A percentile compares a stretch with the other conserved stretches of the same genome.
Evolutionary conservation across 169 alveolate genomes (phyloP).

Genomic region (Miamiensis avidus): DNA sequence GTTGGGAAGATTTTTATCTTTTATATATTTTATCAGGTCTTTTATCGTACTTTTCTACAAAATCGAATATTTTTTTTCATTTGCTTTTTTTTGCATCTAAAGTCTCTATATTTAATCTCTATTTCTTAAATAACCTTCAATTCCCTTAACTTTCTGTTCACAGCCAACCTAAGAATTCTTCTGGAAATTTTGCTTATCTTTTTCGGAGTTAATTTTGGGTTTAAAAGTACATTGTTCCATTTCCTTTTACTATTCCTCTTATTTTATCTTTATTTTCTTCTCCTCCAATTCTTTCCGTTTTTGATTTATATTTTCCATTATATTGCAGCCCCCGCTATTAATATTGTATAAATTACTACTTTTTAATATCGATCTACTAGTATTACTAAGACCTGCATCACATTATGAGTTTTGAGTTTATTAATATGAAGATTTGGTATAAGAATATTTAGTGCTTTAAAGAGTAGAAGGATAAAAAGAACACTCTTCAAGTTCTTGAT

Average conservation of each 20-base stretch:
- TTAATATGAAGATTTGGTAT: background rate
- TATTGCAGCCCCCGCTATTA: too few species aligned
- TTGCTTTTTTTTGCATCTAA: background rate
- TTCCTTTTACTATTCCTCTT: background rate
- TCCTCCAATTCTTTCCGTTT: too few species aligned
- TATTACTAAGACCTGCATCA: too few species aligned
- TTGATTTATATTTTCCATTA: too few species aligned
- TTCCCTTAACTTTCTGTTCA: background rate
- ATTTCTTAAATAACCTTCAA: background rate
- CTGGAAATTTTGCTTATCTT: too few species aligned
- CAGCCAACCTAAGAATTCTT: too few species aligned
- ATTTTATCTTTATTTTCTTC: too few species aligned
- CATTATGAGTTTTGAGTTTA: too few species aligned
- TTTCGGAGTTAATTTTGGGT: too few species aligned
- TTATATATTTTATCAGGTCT: background rate
- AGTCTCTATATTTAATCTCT: background rate
- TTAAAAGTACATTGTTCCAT: background rate
- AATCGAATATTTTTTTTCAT: background rate
- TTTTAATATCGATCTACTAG: too few species aligned
- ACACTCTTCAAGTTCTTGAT: background rate
- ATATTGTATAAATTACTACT: too few species aligned
- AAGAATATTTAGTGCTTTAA: background rate
- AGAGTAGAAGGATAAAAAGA: background rate
- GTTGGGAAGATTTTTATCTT: background rate
- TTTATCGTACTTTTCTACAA: background rate